Conservation (phyloP, 2,329 filamentous ascomycete species). For the Periconia macrospinosa region DNA sequence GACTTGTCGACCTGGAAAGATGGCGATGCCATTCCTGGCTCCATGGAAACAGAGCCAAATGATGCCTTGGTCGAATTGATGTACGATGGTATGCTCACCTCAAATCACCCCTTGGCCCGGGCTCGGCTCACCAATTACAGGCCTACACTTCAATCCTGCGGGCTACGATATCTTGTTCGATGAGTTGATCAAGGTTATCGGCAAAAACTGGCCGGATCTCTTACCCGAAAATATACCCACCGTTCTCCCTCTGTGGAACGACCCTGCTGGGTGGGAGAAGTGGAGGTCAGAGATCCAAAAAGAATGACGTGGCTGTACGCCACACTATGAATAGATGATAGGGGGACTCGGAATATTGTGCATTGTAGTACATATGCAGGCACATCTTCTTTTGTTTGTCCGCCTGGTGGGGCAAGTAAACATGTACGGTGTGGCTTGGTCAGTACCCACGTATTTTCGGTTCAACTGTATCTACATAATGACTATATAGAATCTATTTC, state of each 20-base stretch:
- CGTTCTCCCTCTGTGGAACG: slow-evolving; percentile 58
- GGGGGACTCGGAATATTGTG: too few relatives aligned
- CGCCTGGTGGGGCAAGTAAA: too few relatives aligned
- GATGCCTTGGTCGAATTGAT: slow-evolving; percentile 56
- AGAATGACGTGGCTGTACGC: neutral
- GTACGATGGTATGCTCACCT: slow-evolving; percentile 54
- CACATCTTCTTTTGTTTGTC: too few relatives aligned
- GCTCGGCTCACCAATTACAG: slow-evolving; percentile 27
- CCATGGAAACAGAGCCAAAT: slow-evolving; percentile 60
- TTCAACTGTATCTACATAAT: too few relatives aligned
- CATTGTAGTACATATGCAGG: too few relatives aligned
- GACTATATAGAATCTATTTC: too few relatives aligned
- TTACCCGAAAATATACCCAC: slow-evolving; percentile 54
- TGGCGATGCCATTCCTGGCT: slow-evolving; percentile 57
- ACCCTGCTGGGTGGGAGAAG: slow-evolving; percentile 37
- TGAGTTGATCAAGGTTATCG: slow-evolving; percentile 56
- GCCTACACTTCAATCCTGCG: slow-evolving; percentile 60
- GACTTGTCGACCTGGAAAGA: slow-evolving; percentile 37
- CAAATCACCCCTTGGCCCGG: neutral
- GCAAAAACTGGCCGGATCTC: slow-evolving; percentile 57
- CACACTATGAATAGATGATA: neutral
- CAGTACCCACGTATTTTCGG: too few relatives aligned
- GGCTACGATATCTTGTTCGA: slow-evolving; percentile 61
- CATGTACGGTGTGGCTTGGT: too few relatives aligned
- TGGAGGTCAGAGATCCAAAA: slow-evolving; percentile 14